phyloP scores from a whole-genome alignment of 1,284 basidiomycete genomes.

The Ganoderma lucidum region DNA sequence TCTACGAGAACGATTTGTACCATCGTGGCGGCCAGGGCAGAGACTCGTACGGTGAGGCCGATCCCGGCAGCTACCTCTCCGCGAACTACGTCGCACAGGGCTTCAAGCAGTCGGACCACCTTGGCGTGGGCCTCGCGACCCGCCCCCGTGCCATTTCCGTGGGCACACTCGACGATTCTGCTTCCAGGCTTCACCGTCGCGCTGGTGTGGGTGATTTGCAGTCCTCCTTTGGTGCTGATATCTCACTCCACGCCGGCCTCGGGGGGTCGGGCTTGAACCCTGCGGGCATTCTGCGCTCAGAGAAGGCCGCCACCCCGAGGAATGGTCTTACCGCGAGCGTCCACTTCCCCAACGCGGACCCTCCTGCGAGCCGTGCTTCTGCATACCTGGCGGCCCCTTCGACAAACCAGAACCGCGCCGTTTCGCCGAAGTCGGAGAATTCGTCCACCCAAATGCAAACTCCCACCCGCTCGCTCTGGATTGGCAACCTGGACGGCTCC shows the following conservation, averaged over 20 bases:
- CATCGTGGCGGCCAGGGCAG: constrained; percentile 46
- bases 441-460: constrained; percentile 81
- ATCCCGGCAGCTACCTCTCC: constrained; percentile 56
- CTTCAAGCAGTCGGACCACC: constrained; percentile 76
- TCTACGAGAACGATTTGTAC: constrained; percentile 69
- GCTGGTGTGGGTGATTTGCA: constrained; percentile 64
- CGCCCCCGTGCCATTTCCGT: constrained; percentile 93
- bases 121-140: constrained; percentile 54
- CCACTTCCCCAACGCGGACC: constrained; percentile 72
- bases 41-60: constrained; percentile 60
- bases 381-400: constrained; percentile 72
- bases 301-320: constrained; percentile 56
- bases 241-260: constrained; percentile 49
- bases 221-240: constrained; percentile 66
- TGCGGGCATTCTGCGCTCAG: constrained; percentile 64
- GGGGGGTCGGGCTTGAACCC: constrained; percentile 51
- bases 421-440: constrained; percentile 81
- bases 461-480: constrained; percentile 96
- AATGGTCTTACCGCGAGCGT: constrained; percentile 63
- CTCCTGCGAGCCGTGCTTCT: constrained; percentile 63
- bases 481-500: constrained; percentile 94
- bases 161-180: constrained; percentile 84
- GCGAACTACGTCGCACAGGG: constrained; percentile 72
- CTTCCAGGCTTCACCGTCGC: constrained; percentile 68
- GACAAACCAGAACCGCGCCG: constrained; percentile 67